Conservation (phyloP, 371 early-diverging fungal species). For the Phascolomyces articulosus region DNA sequence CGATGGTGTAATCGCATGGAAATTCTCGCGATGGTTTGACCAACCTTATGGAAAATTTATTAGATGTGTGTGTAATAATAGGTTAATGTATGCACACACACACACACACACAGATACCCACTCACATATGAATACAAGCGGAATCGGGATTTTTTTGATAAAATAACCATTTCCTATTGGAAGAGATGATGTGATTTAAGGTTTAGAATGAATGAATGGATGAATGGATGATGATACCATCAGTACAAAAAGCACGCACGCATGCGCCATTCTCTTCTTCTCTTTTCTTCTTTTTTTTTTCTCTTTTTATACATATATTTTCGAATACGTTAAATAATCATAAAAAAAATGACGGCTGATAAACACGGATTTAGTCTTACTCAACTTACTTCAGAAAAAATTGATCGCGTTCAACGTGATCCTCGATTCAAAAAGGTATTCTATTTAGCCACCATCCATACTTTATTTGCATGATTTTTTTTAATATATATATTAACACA, state of each 20-base stretch:
- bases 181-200: too few relatives aligned
- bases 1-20: too few relatives aligned
- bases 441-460: neutral
- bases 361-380: slow-evolving; percentile 38
- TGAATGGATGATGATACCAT: neutral
- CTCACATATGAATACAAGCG: too few relatives aligned
- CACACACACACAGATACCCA: too few relatives aligned
- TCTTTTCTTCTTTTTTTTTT: slow-evolving; percentile 3
- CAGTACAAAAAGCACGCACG: neutral
- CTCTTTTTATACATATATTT: neutral
- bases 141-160: too few relatives aligned
- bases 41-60: too few relatives aligned
- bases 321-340: neutral
- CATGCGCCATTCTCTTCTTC: neutral
- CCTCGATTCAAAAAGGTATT: slow-evolving; percentile 54
- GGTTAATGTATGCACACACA: too few relatives aligned
- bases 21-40: too few relatives aligned
- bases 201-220: too few relatives aligned
- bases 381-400: slow-evolving; percentile 34
- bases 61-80: too few relatives aligned
- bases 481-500: neutral
- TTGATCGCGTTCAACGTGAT: slow-evolving; percentile 40
- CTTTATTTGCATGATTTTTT: neutral
- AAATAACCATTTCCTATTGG: too few relatives aligned
- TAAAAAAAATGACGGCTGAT: slow-evolving; percentile 13